Conservation (phyloP, 1,139 yeast genomes). For the Starmera stellimalicola region DNA sequence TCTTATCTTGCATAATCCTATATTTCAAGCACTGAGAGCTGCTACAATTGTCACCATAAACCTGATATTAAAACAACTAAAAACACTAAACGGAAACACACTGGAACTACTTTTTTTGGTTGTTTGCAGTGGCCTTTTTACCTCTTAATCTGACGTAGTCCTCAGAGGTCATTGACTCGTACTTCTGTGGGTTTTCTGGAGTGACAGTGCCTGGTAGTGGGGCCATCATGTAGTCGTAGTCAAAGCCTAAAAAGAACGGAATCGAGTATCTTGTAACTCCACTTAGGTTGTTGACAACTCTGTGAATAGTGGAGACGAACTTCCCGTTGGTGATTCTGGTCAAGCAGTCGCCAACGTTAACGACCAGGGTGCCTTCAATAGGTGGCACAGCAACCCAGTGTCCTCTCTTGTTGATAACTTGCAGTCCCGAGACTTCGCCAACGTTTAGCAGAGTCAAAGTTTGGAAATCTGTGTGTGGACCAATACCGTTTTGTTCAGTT, state of each 20-base stretch:
- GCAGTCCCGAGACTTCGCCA: conserved; percentile 21
- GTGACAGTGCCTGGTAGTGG: conserved; percentile 2
- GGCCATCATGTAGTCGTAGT: not conserved
- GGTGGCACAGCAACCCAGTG: conserved; percentile 24
- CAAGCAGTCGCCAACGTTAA: conserved; percentile 29
- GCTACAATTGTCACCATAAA: too few relatives aligned
- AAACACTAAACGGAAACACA: not conserved
- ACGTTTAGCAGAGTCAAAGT: conserved; percentile 24
- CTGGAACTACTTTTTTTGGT: not conserved
- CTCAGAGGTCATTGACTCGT: not conserved
- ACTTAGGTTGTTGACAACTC: conserved; percentile 18
- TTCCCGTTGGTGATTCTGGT: conserved; percentile 29
- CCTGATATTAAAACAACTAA: too few relatives aligned
- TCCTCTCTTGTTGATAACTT: conserved; percentile 20
- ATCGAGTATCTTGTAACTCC: conserved; percentile 25
- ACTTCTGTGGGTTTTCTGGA: not conserved
- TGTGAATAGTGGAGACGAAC: conserved; percentile 24
- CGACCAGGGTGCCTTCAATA: conserved; percentile 22
- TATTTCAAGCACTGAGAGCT: too few relatives aligned
- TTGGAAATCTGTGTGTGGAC: conserved; percentile 29
- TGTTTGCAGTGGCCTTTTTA: not conserved
- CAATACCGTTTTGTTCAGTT: conserved; percentile 21
- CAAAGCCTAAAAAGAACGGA: conserved; percentile 21
- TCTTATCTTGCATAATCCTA: not conserved
- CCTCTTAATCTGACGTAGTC: conserved; percentile 1